Conservation (phyloP, 768 basidiomycete species). For the Leccinum ochraceum region DNA sequence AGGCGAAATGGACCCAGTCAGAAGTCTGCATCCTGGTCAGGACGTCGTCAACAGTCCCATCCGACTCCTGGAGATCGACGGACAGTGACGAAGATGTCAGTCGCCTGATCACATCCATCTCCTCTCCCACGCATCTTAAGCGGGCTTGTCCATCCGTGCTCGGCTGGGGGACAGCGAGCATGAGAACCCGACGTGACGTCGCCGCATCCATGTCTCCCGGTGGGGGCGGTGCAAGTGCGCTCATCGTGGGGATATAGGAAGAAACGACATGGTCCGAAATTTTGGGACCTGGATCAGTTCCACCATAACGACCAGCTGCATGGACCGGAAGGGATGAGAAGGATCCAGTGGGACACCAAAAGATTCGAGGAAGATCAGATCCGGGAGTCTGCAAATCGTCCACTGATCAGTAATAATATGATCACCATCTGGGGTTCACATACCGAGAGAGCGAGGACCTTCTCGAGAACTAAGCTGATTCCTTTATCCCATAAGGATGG, state of each 20-base stretch:
- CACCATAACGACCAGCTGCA: neutral
- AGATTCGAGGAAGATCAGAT: neutral
- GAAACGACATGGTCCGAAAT: neutral
- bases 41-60: conserved; percentile 1
- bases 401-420: neutral
- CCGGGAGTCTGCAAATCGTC: neutral
- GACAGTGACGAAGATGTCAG: neutral
- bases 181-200: neutral
- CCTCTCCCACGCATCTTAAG: conserved; percentile 5
- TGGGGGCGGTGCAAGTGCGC: conserved; percentile 13
- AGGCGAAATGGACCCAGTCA: neutral
- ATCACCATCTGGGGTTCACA: neutral
- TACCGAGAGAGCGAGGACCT: neutral
- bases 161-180: conserved; percentile 18
- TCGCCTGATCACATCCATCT: conserved; percentile 24
- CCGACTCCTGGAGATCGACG: neutral
- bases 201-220: neutral
- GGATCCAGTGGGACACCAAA: neutral
- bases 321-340: neutral
- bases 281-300: neutral
- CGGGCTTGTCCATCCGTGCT: conserved; percentile 9
- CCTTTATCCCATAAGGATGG: neutral
- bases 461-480: neutral
- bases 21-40: neutral
- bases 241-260: conserved; percentile 33